Base-by-base conservation (phyloP, 169 alveolate species). In the Eimeria praecox region DNA sequence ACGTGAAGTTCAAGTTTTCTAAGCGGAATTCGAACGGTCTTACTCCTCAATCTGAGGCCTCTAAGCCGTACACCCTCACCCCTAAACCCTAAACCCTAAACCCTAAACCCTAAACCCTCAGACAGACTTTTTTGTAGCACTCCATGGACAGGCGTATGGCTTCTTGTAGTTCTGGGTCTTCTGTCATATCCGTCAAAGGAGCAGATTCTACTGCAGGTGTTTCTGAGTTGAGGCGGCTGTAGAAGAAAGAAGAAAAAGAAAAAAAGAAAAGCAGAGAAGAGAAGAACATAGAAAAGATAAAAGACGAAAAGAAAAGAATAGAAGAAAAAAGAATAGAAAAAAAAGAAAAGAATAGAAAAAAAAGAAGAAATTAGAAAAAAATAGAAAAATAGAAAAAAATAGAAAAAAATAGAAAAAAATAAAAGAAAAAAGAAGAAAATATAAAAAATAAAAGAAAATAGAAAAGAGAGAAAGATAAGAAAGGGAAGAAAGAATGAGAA, bases 81-180 rank as follows among this genome's bases (percentile, higher is more conserved):
- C 56, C 12, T 8, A 49, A 49, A 49, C 56, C 56, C 56, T 49
- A 49, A 49, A 49, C 56, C 56, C 56, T 49, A 49, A 49, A 49
- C 56, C 56, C 56, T 49, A 49, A 49, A 49, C 56, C 56, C 56
- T 49, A 49, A 49, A 49, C 56, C 56, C 56, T 49, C 20, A 12
- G 8, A 16, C 77, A 73, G 49, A 59, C 78, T 8, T 59, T 85
- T 56, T 59, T 85, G 77, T 56, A 85, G 78, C 92, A 85, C 49
- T 85, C 80, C 92, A 85, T 85, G 4, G 92, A 85, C 75, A 85
- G 52, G 18, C 80, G 80, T 30, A 85, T 85, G 30, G 92, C 92
- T 59, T 85, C 80, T n/a, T 33, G 52, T 42, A 85, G 49, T 73
- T 85, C 92, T 8, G 92, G 92, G 27, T 85, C 92, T 33, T 85